A percentile compares a stretch with the other conserved stretches of the same genome.
phyloP scores from a whole-genome alignment of 2,329 filamentous ascomycete species.

The Hysterium pulicare region DNA sequence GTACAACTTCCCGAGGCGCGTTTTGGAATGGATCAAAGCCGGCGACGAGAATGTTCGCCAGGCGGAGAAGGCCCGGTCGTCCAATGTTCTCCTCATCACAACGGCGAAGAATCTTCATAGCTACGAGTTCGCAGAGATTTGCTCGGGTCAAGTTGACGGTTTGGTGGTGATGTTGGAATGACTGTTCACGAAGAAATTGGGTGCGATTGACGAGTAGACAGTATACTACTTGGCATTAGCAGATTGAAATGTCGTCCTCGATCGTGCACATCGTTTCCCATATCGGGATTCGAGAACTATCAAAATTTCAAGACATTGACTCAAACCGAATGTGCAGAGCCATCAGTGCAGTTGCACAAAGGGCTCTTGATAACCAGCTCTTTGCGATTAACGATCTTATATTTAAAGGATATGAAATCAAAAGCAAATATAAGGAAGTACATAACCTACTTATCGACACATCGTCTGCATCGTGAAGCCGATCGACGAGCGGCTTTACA shows the following conservation, averaged over 20 bases:
- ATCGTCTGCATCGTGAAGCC: conserved; percentile 74
- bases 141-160: conserved; percentile 78
- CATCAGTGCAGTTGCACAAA: no score
- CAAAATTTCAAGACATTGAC: no score
- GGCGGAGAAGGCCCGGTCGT: conserved; percentile 64
- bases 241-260: no score
- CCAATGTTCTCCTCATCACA: conserved; percentile 76
- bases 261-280: no score
- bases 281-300: no score
- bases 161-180: conserved; percentile 71
- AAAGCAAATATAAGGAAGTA: no score
- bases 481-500: conserved; percentile 77
- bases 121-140: conserved; percentile 74
- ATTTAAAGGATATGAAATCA: no score
- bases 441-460: conserved; percentile 65
- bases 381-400: no score
- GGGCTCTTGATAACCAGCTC: no score
- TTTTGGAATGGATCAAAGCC: conserved; percentile 85
- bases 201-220: conserved; percentile 78
- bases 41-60: conserved; percentile 76
- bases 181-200: conserved; percentile 75
- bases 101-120: conserved; percentile 71
- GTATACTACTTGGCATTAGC: conserved; percentile 56
- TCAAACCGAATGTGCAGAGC: no score
- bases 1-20: conserved; percentile 64